Evolutionary conservation across 306 rosid genomes (phyloP).

Genomic region (Castanea crenata): DNA sequence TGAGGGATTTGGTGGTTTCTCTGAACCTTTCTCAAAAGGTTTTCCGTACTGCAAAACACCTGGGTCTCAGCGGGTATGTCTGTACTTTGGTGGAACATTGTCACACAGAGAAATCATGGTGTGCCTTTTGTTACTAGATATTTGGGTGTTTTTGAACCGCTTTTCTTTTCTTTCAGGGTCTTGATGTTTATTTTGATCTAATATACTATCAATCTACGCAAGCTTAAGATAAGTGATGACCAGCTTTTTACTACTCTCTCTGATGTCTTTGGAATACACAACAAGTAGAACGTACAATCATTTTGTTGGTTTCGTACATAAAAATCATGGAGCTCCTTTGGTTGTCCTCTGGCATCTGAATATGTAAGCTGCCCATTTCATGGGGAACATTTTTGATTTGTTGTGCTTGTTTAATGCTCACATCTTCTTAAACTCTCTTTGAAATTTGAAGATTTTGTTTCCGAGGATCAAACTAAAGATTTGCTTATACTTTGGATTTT

Average conservation of each 20-base stretch:
- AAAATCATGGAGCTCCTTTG: background rate
- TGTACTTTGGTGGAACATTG: background rate
- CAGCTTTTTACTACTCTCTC: background rate
- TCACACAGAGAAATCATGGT: background rate
- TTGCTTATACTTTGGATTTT: background rate
- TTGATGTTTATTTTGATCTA: background rate
- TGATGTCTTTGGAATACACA: background rate
- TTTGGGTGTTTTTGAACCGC: background rate
- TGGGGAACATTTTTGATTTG: background rate
- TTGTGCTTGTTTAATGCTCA: background rate
- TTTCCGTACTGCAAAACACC: background rate
- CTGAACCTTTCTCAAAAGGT: background rate
- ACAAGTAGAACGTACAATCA: background rate
- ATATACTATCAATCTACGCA: background rate
- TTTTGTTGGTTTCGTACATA: background rate
- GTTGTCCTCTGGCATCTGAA: background rate
- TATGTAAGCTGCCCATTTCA: background rate
- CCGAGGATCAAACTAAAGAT: too few relatives aligned
- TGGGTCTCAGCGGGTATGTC: conserved; percentile 1
- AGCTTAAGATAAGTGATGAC: background rate
- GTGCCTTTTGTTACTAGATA: background rate
- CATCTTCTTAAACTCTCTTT: background rate
- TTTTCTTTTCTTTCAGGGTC: background rate
- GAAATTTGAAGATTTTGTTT: background rate
- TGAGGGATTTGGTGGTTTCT: background rate